Conservation (phyloP, 2,329 filamentous ascomycete genomes). For the Phaeosphaeria sp. region DNA sequence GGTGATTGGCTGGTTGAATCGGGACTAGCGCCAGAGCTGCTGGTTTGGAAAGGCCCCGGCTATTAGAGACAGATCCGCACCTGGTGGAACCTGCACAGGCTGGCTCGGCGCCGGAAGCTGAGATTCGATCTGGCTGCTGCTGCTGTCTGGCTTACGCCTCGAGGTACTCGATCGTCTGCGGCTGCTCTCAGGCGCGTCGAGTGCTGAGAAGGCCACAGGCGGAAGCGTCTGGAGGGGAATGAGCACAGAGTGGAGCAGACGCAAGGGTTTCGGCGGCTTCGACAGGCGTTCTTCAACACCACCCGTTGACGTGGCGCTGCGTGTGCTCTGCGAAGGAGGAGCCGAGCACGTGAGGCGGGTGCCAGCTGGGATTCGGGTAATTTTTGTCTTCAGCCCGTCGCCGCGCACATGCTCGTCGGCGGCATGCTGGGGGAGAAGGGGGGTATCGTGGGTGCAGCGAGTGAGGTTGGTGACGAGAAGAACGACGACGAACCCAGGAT, state of each 20-base stretch:
- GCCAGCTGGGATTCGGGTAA: conserved; percentile 2
- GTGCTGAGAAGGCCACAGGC: neutral
- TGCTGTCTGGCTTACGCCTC: conserved; percentile 18
- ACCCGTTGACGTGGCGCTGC: conserved; percentile 46
- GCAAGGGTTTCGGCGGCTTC: conserved; percentile 8
- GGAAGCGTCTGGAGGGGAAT: neutral
- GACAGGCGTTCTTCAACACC: conserved; percentile 15
- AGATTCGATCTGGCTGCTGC: conserved; percentile 32
- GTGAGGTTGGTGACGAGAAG: conserved; percentile 33
- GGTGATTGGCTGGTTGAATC: conserved; percentile 15
- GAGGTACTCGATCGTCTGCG: conserved; percentile 7
- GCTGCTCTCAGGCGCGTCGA: neutral
- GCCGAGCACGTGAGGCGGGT: conserved; percentile 30
- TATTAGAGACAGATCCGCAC: conserved; percentile 24
- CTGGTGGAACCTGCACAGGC: conserved; percentile 27
- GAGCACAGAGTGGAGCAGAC: neutral
- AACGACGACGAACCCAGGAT: conserved; percentile 33
- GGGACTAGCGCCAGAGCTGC: conserved; percentile 21
- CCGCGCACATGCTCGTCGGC: conserved; percentile 23
- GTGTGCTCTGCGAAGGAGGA: conserved; percentile 21
- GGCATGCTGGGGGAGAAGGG: conserved; percentile 31
- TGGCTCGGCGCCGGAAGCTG: conserved; percentile 38
- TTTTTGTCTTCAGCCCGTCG: conserved; percentile 24
- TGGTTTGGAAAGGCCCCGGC: conserved; percentile 24
- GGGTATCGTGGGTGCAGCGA: conserved; percentile 21